phyloP scores from a whole-genome alignment of 805 yeast genomes.

The Wickerhamiella sorbophila region DNA sequence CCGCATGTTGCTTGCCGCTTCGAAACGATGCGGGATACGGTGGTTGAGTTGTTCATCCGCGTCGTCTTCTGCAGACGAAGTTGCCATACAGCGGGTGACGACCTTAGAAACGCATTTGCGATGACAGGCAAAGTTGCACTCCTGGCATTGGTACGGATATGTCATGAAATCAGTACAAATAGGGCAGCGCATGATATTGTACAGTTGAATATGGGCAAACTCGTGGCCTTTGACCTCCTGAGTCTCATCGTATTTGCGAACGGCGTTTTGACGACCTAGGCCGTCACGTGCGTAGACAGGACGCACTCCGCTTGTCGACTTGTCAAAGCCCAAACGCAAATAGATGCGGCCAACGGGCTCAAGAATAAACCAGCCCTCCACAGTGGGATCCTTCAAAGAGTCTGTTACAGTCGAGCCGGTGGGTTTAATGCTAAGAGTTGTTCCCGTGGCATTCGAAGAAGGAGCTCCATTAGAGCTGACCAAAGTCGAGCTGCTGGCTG shows the following conservation, averaged over 20 bases:
- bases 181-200: slow-evolving; percentile 94
- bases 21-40: slow-evolving; percentile 93
- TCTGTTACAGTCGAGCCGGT: background rate
- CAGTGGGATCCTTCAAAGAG: slow-evolving; percentile 12
- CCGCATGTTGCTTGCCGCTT: slow-evolving; percentile 80
- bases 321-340: slow-evolving; percentile 64
- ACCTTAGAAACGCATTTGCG: slow-evolving; percentile 66
- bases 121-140: slow-evolving; percentile 64
- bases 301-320: slow-evolving; percentile 36
- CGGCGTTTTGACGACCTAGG: slow-evolving; percentile 94
- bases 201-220: slow-evolving; percentile 77
- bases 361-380: slow-evolving; percentile 75
- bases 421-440: background rate
- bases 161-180: slow-evolving; percentile 89
- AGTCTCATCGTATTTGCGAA: slow-evolving; percentile 70
- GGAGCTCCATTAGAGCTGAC: background rate
- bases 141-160: slow-evolving; percentile 68
- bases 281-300: slow-evolving; percentile 25
- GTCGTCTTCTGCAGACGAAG: slow-evolving; percentile 25
- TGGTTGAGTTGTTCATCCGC: slow-evolving; percentile 82
- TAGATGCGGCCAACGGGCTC: slow-evolving; percentile 92
- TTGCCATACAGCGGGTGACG: slow-evolving; percentile 60
- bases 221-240: slow-evolving; percentile 95
- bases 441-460: background rate
- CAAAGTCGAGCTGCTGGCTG: background rate